These are phyloP conservation scores for Toxicodendron radicans DNA, from an alignment of 345 rosid genomes.

Conservation along the genomic window DNA sequence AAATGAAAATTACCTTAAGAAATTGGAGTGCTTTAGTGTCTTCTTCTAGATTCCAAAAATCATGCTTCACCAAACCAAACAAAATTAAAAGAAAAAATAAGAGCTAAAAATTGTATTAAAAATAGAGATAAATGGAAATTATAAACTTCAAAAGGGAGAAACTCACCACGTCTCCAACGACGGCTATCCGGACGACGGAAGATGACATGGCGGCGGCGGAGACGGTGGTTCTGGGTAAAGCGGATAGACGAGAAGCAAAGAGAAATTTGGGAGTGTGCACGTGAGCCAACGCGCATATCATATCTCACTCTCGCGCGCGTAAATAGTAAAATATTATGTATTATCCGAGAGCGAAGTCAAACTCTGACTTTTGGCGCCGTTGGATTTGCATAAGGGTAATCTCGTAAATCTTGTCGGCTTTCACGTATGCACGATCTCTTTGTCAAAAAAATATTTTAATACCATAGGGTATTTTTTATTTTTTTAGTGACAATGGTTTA, in stretches of 20 bases:
- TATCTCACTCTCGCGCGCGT: not conserved
- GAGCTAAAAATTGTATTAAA: no score
- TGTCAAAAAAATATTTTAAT: no score
- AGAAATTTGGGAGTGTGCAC: conserved; percentile 15
- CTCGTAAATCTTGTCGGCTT: no score
- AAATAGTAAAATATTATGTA: no score
- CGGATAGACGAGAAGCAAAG: conserved; percentile 3
- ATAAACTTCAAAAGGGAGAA: not conserved
- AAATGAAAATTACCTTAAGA: conserved; percentile 45
- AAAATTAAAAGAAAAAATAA: conserved; percentile 7
- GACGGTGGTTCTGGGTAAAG: conserved; percentile 14
- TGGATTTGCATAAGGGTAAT: not conserved
- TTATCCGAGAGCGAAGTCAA: not conserved
- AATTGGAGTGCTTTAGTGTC: conserved; percentile 74
- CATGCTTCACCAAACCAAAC: conserved; percentile 51
- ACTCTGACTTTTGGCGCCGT: not conserved
- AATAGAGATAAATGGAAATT: not conserved
- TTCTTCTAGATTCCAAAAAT: conserved; percentile 68
- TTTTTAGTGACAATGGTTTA: no score
- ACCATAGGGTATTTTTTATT: no score
- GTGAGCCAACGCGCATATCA: conserved; percentile 29
- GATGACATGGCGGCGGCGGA: conserved; percentile 40
- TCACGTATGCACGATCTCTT: no score
- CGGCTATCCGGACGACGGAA: conserved; percentile 45
- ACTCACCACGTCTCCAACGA: conserved; percentile 67